These are phyloP conservation scores for Litsea cubeba DNA, from an alignment of 164 flowering plant genomes.

Conservation along the genomic window DNA sequence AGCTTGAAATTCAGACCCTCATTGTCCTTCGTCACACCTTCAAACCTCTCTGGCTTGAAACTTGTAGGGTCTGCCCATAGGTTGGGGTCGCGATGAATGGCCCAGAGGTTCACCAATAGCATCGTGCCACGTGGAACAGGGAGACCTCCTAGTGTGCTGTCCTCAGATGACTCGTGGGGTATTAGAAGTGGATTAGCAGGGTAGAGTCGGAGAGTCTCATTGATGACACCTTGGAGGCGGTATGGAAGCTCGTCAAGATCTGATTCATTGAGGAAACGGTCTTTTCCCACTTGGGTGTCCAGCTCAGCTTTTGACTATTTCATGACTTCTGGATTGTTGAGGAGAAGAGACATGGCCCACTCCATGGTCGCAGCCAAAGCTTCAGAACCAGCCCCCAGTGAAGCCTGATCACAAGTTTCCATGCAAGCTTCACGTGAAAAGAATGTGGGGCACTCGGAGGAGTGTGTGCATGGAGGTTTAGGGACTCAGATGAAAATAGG, in stretches of 20 bases:
- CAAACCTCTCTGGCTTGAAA: conserved; percentile 56
- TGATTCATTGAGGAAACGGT: conserved; percentile 31
- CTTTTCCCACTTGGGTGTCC: conserved; percentile 22
- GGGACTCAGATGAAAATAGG: no score
- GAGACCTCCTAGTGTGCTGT: conserved; percentile 32
- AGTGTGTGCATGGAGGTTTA: no score
- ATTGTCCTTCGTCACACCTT: conserved; percentile 9
- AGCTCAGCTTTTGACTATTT: conserved; percentile 31
- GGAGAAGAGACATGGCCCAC: conserved; percentile 47
- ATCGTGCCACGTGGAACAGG: conserved; percentile 36
- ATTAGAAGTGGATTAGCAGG: no score
- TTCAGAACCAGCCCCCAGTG: conserved; percentile 41
- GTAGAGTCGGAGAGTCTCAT: no score
- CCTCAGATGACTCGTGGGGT: conserved; percentile 29
- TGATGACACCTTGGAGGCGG: conserved; percentile 29
- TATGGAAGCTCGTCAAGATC: conserved; percentile 37
- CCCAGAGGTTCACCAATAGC: conserved; percentile 41
- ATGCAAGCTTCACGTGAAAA: no score
- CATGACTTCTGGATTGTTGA: conserved; percentile 30
- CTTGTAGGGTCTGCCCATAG: conserved; percentile 43
- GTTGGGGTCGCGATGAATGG: conserved; percentile 41
- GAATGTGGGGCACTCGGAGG: no score
- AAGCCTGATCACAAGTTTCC: conserved; percentile 16
- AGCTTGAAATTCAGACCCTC: conserved; percentile 10
- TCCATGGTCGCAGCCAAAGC: conserved; percentile 30